Evolutionary conservation across 805 yeast species (phyloP).

Genomic region (Hanseniaspora thailandica): DNA sequence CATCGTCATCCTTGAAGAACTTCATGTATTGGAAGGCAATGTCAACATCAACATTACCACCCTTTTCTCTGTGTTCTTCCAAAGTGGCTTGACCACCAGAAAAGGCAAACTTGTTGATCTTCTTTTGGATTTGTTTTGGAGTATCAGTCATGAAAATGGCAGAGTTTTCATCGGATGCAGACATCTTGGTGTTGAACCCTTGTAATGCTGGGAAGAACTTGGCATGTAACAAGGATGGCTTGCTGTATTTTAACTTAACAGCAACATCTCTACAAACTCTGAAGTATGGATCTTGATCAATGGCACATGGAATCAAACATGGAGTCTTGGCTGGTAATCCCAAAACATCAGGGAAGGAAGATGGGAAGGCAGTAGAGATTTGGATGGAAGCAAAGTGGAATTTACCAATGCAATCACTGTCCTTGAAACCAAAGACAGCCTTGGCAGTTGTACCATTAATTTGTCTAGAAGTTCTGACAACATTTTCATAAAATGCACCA

Average conservation of each 20-base stretch:
- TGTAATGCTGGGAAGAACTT: conserved; percentile 96
- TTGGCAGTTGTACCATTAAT: conserved; percentile 95
- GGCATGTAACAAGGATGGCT: conserved; percentile 87
- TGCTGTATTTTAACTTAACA: conserved; percentile 74
- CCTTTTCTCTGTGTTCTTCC: conserved; percentile 81
- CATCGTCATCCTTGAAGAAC: conserved; percentile 85
- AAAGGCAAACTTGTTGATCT: conserved; percentile 91
- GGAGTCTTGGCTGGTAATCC: conserved; percentile 84
- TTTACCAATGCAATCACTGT: conserved; percentile 88
- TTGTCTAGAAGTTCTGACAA: conserved; percentile 82
- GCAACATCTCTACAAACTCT: conserved; percentile 97
- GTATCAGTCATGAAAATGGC: conserved; percentile 95
- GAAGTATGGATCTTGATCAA: conserved; percentile 97
- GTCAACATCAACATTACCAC: conserved; percentile 92
- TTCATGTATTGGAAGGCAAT: conserved; percentile 88
- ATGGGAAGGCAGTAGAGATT: conserved; percentile 91
- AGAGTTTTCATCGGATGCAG: conserved; percentile 80
- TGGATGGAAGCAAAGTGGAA: conserved; percentile 92
- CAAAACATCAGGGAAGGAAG: conserved; percentile 86
- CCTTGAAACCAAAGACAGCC: conserved; percentile 92
- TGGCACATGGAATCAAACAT: conserved; percentile 95
- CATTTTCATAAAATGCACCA: conserved; percentile 85
- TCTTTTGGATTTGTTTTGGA: conserved; percentile 80
- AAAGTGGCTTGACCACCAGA: conserved; percentile 82
- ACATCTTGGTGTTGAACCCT: conserved; percentile 93